These are phyloP conservation scores for Syzygium aromaticum DNA, from an alignment of 345 rosid species.

Conservation along the genomic window DNA sequence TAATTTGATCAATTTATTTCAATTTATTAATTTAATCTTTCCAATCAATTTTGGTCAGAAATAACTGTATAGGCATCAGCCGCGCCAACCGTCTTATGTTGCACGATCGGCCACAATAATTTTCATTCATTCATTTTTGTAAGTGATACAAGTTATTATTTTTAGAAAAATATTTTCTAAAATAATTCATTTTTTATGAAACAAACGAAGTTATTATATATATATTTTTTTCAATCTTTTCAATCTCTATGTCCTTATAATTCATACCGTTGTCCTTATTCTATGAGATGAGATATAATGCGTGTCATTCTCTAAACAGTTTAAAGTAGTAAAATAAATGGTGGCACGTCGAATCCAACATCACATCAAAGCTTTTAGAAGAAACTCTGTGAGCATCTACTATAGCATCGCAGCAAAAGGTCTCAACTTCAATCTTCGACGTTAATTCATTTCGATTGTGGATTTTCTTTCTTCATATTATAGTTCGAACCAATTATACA, in stretches of 20 bases:
- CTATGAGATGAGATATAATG: neutral
- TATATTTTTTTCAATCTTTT: neutral
- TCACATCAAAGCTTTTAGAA: neutral
- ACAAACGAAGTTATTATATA: no score
- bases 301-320: neutral
- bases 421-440: neutral
- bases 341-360: neutral
- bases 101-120: no score
- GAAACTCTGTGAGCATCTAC: neutral
- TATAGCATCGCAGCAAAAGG: neutral
- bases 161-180: no score
- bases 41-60: no score
- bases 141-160: no score
- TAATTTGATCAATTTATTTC: no score
- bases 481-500: neutral
- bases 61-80: no score
- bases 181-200: no score
- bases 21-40: no score
- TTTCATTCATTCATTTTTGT: no score
- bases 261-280: neutral
- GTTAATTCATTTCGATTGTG: neutral
- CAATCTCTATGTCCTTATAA: neutral
- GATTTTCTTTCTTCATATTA: no score
- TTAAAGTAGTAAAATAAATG: neutral
- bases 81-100: no score